These are phyloP conservation scores for Euclidium syriacum DNA, from an alignment of 345 rosid species.

Conservation along the genomic window DNA sequence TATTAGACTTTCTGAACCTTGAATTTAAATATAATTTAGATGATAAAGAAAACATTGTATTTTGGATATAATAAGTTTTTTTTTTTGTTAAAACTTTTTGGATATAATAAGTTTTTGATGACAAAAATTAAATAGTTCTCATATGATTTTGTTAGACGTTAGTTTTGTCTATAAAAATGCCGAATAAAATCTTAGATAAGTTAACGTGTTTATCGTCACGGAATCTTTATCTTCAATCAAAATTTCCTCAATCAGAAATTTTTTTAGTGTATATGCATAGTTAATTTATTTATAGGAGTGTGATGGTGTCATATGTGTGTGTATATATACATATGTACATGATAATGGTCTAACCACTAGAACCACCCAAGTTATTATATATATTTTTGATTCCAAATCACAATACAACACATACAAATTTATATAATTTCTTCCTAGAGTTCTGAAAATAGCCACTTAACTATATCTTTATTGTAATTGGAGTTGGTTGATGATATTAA, in stretches of 20 bases:
- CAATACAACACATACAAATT: background rate
- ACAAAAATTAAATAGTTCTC: too few species aligned
- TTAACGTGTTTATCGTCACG: conserved; percentile 23
- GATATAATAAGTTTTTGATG: too few species aligned
- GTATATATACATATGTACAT: background rate
- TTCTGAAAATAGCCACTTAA: background rate
- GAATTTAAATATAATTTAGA: too few species aligned
- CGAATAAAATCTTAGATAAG: conserved; percentile 18
- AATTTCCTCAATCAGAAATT: background rate
- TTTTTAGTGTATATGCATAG: background rate
- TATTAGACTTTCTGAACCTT: too few species aligned
- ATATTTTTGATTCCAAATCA: background rate
- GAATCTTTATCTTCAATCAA: conserved; percentile 28
- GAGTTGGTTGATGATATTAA: conserved; percentile 18
- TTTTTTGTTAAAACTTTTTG: too few species aligned
- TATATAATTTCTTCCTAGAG: background rate
- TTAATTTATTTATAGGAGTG: background rate
- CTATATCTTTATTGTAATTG: conserved; percentile 8
- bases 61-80: too few species aligned
- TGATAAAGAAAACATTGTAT: too few species aligned
- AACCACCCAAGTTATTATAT: conserved; percentile 17
- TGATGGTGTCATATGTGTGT: background rate
- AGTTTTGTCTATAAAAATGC: background rate
- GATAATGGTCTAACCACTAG: conserved; percentile 23
- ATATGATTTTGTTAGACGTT: background rate